Evolutionary conservation across 176 grass and related monocot species (phyloP), one percentile per base, ranked within the genome.

Genomic region (Oryza nivara): DNA sequence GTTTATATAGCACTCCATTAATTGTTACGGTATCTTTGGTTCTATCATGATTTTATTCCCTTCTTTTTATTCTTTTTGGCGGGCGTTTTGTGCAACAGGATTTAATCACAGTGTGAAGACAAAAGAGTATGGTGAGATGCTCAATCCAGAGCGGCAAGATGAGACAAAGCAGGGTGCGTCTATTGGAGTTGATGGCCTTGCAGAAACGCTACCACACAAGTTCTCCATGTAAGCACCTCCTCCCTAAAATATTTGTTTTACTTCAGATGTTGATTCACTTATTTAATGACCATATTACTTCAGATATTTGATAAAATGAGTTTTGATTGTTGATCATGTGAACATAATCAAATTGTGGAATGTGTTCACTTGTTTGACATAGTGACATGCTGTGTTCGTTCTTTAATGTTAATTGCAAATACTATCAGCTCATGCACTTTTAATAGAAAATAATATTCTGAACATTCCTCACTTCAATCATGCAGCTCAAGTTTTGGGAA

Each of bases 401-500:
- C 38, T 75, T 28, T 74, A 74, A n/a, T 63, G 7, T n/a, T 23
- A 23, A 23, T 23, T 63, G 30, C n/a, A 72, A 48, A 72, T 71
- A 34, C 17, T 63, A 72, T 68, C 43, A 43, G 14, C 61, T 73
- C 73, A 81, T 20, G 3, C 34, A 54, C 77, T 72, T 82, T 26
- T 65, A 58, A n/a, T 56, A 23, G 6, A 23, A 52, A 36, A 58
- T 63, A 9, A 45, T 74, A 45, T 16, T 85, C 9, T 84, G n/a
- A 22, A 67, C 36, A 15, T 79, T 76, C 65, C 20, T 74, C 51
- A 30, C 78, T 91, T 85, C 79, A 48, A 66, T 84, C 68, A 38
- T 89, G 70, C 88, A 90, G 93, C 79, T 90, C 88, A 65, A 86
- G 74, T 83, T 86, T 88, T 75, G 60, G 71, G 76, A 88, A 84